phyloP scores from a whole-genome alignment of 805 yeast species.

The Yarrowia osloensis region DNA sequence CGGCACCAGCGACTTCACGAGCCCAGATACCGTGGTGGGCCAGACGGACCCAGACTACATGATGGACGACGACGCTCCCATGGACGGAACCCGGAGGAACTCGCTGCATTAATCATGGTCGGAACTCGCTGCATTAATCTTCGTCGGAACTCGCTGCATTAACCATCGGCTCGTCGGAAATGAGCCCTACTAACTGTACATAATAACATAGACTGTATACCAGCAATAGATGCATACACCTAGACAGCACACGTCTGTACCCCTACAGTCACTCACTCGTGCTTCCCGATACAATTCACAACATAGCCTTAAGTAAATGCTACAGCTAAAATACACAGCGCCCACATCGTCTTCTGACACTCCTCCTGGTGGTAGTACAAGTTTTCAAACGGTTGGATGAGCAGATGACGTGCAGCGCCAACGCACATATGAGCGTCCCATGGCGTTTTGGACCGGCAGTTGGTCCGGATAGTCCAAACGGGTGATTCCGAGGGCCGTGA shows the following conservation, averaged over 20 bases:
- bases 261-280: no score
- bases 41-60: neutral
- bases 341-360: constrained; percentile 12
- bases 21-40: constrained; percentile 1
- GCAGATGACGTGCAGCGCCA: neutral
- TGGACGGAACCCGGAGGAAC: neutral
- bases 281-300: neutral
- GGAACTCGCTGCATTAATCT: no score
- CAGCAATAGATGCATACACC: no score
- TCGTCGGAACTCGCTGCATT: constrained; percentile 5
- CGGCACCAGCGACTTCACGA: constrained; percentile 12
- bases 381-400: constrained; percentile 3
- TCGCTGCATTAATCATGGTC: neutral
- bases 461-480: neutral
- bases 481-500: neutral
- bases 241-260: no score
- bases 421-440: neutral
- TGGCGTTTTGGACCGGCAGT: neutral
- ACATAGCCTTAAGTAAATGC: neutral
- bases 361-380: constrained; percentile 3
- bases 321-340: constrained; percentile 16
- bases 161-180: neutral
- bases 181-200: constrained; percentile 6
- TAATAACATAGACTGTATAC: neutral
- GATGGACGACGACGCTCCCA: constrained; percentile 25